Conservation (phyloP, 2,329 filamentous ascomycete genomes). For the Blastomyces silverae region DNA sequence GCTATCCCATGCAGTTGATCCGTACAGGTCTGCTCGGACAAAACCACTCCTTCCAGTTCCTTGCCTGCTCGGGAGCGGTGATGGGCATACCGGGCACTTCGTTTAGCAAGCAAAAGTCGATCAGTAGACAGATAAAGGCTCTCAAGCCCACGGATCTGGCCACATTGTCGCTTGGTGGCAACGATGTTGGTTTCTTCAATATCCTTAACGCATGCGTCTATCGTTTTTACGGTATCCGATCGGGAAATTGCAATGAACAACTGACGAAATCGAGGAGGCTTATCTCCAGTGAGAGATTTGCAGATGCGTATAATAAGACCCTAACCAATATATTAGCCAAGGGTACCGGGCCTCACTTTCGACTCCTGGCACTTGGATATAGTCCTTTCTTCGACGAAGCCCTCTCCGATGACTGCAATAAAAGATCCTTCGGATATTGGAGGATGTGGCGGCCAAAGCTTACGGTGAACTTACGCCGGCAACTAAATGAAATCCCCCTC, state of each 20-base stretch:
- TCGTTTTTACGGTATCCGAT: constrained; percentile 22
- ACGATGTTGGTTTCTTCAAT: constrained; percentile 27
- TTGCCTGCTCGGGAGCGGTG: constrained; percentile 26
- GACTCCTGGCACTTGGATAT: constrained; percentile 22
- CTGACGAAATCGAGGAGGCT: constrained; percentile 10
- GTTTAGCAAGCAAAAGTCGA: constrained; percentile 16
- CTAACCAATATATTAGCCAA: constrained; percentile 23
- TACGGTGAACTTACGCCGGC: constrained; percentile 23
- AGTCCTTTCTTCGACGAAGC: constrained; percentile 24
- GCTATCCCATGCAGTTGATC: constrained; percentile 26
- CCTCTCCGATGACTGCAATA: constrained; percentile 21
- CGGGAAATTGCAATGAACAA: constrained; percentile 16
- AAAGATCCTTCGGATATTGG: constrained; percentile 18
- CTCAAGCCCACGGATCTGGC: constrained; percentile 21
- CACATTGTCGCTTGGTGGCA: constrained; percentile 27
- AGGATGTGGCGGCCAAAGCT: constrained; percentile 18
- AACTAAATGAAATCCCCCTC: constrained; percentile 24
- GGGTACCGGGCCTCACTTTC: constrained; percentile 24
- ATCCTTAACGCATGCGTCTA: constrained; percentile 28
- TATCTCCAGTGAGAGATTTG: constrained; percentile 20
- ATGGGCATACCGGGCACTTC: constrained; percentile 21
- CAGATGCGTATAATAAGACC: constrained; percentile 20
- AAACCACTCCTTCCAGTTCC: constrained; percentile 22
- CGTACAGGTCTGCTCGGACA: constrained; percentile 18
- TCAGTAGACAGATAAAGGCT: constrained; percentile 16